These are phyloP conservation scores for Chaetoscypha palmicola DNA, from an alignment of 2,329 filamentous ascomycete genomes.

Conservation along the genomic window DNA sequence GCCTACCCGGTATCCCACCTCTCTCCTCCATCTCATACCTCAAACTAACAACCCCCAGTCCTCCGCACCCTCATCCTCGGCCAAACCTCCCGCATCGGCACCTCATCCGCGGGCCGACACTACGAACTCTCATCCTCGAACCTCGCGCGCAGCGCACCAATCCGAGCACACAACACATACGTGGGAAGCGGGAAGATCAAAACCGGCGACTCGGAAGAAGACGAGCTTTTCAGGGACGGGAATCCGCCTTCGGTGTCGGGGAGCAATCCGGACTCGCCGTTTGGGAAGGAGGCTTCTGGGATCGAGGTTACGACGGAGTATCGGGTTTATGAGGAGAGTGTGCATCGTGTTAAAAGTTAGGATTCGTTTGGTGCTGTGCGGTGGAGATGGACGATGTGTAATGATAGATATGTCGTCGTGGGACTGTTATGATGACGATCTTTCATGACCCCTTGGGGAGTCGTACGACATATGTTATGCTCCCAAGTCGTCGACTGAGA, in stretches of 20 bases:
- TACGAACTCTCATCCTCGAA: neutral
- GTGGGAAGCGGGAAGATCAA: neutral
- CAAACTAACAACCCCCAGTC: no score
- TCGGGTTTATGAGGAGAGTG: constrained; percentile 7
- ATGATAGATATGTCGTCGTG: no score
- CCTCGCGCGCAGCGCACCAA: neutral
- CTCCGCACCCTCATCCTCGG: neutral
- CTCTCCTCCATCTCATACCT: no score
- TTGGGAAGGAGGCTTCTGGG: neutral
- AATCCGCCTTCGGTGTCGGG: no score
- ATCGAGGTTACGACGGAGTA: constrained; percentile 2
- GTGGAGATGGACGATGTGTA: no score
- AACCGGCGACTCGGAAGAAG: neutral
- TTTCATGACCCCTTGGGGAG: no score
- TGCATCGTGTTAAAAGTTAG: no score
- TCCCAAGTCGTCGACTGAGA: no score
- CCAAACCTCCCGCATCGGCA: neutral
- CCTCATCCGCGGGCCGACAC: constrained; percentile 1
- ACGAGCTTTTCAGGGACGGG: neutral
- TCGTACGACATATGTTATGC: no score
- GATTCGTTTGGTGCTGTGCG: no score
- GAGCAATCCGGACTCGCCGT: neutral
- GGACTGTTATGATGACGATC: no score
- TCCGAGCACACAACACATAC: neutral
- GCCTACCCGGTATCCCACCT: no score